Evolutionary conservation across 805 yeast genomes (phyloP).

Genomic region (Candida caryicola): DNA sequence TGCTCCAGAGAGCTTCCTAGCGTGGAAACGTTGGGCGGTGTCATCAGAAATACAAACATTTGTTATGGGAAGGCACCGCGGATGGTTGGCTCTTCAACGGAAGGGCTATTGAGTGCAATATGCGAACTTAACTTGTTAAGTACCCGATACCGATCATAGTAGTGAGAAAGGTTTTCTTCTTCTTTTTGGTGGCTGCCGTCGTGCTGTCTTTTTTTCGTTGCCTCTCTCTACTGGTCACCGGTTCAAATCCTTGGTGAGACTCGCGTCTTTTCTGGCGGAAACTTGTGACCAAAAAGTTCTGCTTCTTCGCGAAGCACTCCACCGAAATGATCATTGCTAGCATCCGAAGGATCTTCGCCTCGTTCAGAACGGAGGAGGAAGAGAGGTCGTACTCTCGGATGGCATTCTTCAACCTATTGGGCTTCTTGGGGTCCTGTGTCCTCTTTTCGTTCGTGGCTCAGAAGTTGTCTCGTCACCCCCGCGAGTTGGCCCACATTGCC

Average conservation of each 20-base stretch:
- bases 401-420: slow-evolving; percentile 76
- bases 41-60: slow-evolving; percentile 49
- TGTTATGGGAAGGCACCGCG: slow-evolving; percentile 54
- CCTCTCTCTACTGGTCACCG: too few species aligned
- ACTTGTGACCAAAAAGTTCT: not conserved
- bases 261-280: too few species aligned
- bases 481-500: slow-evolving; percentile 29
- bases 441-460: slow-evolving; percentile 79
- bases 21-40: slow-evolving; percentile 59
- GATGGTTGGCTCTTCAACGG: slow-evolving; percentile 49
- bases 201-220: too few species aligned
- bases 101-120: slow-evolving; percentile 58
- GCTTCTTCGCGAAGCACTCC: too few species aligned
- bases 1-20: slow-evolving; percentile 58
- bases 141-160: slow-evolving; percentile 67
- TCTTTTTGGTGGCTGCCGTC: too few species aligned
- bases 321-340: slow-evolving; percentile 72
- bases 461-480: slow-evolving; percentile 35
- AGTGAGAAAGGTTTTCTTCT: slow-evolving; percentile 36
- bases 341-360: slow-evolving; percentile 72
- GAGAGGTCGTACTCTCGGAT: slow-evolving; percentile 71
- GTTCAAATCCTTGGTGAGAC: too few species aligned
- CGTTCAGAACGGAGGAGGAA: slow-evolving; percentile 83
- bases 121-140: slow-evolving; percentile 43
- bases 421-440: slow-evolving; percentile 79